Percentiles rank a stretch among this genome's conserved stretches.
Evolutionary conservation across 202 grass and related monocot genomes (phyloP).

Genomic region (Musa balbisiana): DNA sequence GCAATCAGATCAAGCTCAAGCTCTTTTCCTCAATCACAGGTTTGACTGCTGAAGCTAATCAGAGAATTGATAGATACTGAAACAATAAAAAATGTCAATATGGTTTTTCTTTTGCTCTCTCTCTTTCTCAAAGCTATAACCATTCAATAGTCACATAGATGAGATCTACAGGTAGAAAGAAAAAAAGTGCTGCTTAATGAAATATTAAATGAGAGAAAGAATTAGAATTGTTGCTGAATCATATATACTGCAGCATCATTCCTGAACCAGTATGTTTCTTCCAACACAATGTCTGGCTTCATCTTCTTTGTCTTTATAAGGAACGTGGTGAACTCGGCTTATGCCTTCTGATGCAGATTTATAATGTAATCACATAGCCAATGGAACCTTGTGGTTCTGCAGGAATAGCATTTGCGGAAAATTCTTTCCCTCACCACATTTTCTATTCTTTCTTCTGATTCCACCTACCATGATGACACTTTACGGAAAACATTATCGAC

Average conservation of each 20-base stretch:
- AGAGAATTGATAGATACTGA: background rate
- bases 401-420: constrained; percentile 24
- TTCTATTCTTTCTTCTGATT: background rate
- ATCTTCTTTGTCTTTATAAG: background rate
- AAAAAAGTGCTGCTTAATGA: background rate
- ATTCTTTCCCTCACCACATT: constrained; percentile 22
- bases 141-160: background rate
- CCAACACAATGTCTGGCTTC: background rate
- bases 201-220: background rate
- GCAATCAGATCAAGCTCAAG: too few relatives aligned
- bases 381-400: constrained; percentile 53
- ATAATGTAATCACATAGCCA: constrained; percentile 39
- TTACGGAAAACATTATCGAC: background rate
- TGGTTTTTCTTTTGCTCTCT: background rate
- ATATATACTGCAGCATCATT: background rate
- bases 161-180: background rate
- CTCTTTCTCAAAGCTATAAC: background rate
- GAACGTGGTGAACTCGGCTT: background rate
- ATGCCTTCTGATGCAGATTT: constrained; percentile 22
- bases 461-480: background rate
- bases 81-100: background rate
- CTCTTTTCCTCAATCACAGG: too few relatives aligned
- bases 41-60: background rate
- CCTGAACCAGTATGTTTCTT: background rate
- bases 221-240: background rate